phyloP scores from a whole-genome alignment of 352 stramenopile genomes.

The Plasmopara halstedii region DNA sequence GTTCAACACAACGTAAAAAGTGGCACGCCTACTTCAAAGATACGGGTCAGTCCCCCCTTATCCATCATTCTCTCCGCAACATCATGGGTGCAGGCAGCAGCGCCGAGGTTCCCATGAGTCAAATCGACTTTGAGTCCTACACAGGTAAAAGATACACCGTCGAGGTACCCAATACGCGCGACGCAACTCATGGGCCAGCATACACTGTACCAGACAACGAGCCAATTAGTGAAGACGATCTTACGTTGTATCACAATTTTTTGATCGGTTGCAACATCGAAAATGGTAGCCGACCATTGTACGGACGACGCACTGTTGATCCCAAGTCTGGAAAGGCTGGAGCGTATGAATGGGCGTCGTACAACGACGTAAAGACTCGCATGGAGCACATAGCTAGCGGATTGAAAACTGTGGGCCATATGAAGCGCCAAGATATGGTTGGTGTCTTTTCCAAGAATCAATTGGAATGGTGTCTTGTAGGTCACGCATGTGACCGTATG shows the following conservation, averaged over 20 bases:
- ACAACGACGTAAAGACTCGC: conserved; percentile 24
- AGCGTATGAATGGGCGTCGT: conserved; percentile 34
- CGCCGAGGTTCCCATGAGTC: conserved; percentile 16
- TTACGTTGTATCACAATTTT: conserved; percentile 32
- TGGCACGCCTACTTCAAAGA: no score
- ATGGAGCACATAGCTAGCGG: conserved; percentile 20
- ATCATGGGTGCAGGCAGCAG: conserved; percentile 17
- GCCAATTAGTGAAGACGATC: conserved; percentile 9
- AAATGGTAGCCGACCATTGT: conserved; percentile 17
- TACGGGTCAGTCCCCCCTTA: no score
- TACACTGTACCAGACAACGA: conserved; percentile 13
- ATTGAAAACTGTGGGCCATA: conserved; percentile 3
- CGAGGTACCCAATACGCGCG: conserved; percentile 21
- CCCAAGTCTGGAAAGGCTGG: conserved; percentile 12
- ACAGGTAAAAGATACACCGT: conserved; percentile 16
- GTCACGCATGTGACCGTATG: conserved; percentile 40
- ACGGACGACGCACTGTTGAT: conserved; percentile 22
- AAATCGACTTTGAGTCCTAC: conserved; percentile 22
- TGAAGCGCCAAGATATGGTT: conserved; percentile 31
- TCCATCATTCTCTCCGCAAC: not conserved
- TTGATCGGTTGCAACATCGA: conserved; percentile 16
- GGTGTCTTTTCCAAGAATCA: conserved; percentile 47
- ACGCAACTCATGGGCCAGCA: conserved; percentile 17
- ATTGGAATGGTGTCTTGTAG: conserved; percentile 34
- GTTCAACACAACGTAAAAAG: no score